These are phyloP conservation scores for Westerdykella aurantiaca DNA, from an alignment of 2,329 filamentous ascomycete species.

Conservation along the genomic window DNA sequence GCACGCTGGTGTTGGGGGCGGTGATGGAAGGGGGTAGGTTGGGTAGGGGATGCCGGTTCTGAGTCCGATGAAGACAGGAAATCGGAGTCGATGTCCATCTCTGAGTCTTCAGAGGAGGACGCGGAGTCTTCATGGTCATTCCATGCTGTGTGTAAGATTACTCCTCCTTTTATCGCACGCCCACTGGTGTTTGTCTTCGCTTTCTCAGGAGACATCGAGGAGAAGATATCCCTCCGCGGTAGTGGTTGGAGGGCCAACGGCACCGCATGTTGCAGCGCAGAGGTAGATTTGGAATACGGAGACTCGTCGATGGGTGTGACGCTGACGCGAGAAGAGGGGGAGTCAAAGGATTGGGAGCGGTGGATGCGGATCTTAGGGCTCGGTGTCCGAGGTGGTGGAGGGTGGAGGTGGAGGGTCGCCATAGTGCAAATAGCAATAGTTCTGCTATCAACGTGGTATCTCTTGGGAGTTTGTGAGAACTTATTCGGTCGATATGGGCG, in stretches of 20 bases:
- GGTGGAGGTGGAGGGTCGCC: constrained; percentile 5
- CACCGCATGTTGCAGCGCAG: neutral
- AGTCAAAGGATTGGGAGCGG: constrained; percentile 33
- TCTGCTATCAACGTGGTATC: neutral
- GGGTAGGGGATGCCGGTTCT: neutral
- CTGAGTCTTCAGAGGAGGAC: too few relatives aligned
- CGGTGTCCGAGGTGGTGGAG: constrained; percentile 26
- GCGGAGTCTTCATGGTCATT: too few relatives aligned
- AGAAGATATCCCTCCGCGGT: neutral
- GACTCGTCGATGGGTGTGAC: constrained; percentile 29
- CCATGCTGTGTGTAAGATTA: too few relatives aligned
- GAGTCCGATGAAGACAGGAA: too few relatives aligned
- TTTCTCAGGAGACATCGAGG: too few relatives aligned
- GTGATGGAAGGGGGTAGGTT: constrained; percentile 1
- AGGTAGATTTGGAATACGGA: constrained; percentile 32
- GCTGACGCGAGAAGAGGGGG: constrained; percentile 25
- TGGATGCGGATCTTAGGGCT: constrained; percentile 33
- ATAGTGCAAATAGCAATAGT: constrained; percentile 2
- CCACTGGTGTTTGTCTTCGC: too few relatives aligned
- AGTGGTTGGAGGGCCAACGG: neutral
- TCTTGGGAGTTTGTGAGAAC: neutral
- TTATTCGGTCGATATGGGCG: neutral
- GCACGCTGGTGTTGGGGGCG: constrained; percentile 1
- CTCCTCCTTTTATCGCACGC: too few relatives aligned
- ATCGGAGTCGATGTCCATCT: too few relatives aligned